These are phyloP conservation scores for Candida wancherniae DNA, from an alignment of 805 yeast genomes.

Conservation along the genomic window DNA sequence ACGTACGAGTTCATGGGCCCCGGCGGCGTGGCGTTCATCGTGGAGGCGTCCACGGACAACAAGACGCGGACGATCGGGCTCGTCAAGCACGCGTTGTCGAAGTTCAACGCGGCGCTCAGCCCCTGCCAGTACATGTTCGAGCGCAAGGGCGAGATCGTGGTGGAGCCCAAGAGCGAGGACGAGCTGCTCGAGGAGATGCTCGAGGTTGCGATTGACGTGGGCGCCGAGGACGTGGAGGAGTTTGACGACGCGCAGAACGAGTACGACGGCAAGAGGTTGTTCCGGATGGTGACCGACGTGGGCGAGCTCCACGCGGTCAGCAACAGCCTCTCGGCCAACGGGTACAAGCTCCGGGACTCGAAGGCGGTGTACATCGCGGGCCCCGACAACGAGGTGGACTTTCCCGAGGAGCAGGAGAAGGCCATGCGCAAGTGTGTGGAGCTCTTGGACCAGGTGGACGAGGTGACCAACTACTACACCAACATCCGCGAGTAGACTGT, in stretches of 20 bases:
- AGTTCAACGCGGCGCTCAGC: constrained; percentile 63
- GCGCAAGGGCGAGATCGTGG: constrained; percentile 65
- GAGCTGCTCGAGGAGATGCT: constrained; percentile 59
- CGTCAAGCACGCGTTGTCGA: constrained; percentile 70
- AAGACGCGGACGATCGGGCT: constrained; percentile 74
- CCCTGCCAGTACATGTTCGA: constrained; percentile 79
- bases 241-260: constrained; percentile 39
- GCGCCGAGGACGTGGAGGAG: constrained; percentile 74
- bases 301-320: constrained; percentile 59
- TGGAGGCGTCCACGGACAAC: constrained; percentile 87
- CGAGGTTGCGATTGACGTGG: constrained; percentile 71
- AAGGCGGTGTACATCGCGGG: constrained; percentile 66
- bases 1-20: constrained; percentile 88
- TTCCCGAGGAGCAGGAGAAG: constrained; percentile 48
- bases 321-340: constrained; percentile 44
- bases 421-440: constrained; percentile 54
- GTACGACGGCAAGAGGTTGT: constrained; percentile 29
- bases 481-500: constrained; percentile 41
- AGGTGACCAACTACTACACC: constrained; percentile 74
- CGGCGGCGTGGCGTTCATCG: constrained; percentile 80
- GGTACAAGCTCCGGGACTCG: constrained; percentile 63
- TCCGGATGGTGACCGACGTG: constrained; percentile 58
- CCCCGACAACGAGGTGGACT: constrained; percentile 52
- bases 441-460: constrained; percentile 73
- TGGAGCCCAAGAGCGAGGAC: constrained; percentile 36